These are phyloP conservation scores for Morella rubra DNA, from an alignment of 306 rosid genomes.

Conservation along the genomic window DNA sequence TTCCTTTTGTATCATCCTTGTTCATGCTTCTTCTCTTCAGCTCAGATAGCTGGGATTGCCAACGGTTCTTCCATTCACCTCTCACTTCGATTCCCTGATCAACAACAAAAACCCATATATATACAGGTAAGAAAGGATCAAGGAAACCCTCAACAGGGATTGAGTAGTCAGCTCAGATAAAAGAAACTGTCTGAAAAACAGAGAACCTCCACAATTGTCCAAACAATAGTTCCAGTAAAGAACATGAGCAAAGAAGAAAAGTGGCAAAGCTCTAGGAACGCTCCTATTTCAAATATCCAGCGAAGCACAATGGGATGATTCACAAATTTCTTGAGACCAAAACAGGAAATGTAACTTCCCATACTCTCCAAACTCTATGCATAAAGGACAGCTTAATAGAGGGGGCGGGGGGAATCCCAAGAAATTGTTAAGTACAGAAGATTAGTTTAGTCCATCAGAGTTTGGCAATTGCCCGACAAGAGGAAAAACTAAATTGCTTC, in stretches of 20 bases:
- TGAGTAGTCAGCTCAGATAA: not conserved
- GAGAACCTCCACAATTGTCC: not conserved
- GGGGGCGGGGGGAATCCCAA: too few species aligned
- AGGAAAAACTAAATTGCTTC: not conserved
- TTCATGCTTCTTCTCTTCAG: conserved; percentile 56
- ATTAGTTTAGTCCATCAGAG: not conserved
- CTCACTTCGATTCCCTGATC: conserved; percentile 52
- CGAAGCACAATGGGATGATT: not conserved
- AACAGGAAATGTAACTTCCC: not conserved
- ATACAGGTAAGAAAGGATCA: not conserved
- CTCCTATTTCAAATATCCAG: not conserved
- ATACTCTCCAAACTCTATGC: not conserved
- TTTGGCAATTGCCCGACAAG: not conserved
- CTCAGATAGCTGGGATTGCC: conserved; percentile 68
- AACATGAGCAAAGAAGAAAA: too few species aligned
- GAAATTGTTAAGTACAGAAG: not conserved
- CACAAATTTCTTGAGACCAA: not conserved
- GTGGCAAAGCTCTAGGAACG: too few species aligned
- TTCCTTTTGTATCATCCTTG: conserved; percentile 37
- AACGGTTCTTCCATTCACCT: conserved; percentile 50
- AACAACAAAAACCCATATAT: conserved; percentile 9
- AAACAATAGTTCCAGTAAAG: too few species aligned
- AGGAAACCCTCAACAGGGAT: too few species aligned
- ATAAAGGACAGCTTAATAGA: not conserved
- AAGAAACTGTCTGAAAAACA: not conserved